Conservation (phyloP, 129 eudicot genomes). For the Centella asiatica region DNA sequence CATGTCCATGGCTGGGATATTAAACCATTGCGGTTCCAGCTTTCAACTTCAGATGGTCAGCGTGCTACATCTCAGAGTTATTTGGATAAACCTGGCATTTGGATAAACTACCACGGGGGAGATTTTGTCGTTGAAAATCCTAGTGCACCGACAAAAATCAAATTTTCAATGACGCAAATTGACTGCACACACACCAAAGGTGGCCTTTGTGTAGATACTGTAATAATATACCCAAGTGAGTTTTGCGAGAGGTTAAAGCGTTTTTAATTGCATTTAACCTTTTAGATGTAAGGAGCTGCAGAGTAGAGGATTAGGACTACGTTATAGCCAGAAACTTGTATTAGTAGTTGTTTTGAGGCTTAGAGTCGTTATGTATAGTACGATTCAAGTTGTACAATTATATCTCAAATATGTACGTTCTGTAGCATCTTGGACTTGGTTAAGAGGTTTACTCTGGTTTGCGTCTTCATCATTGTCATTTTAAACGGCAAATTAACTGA, state of each 20-base stretch:
- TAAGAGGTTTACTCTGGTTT: background rate
- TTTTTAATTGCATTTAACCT: constrained; percentile 27
- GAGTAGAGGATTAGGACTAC: background rate
- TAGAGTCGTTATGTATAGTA: background rate
- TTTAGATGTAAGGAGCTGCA: constrained; percentile 2
- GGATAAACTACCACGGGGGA: constrained; percentile 67
- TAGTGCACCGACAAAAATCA: constrained; percentile 35
- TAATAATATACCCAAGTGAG: constrained; percentile 52
- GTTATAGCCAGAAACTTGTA: background rate
- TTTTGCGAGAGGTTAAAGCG: constrained; percentile 49
- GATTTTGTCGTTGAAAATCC: constrained; percentile 61
- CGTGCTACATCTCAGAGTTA: constrained; percentile 53
- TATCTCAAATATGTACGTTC: background rate
- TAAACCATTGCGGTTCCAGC: constrained; percentile 77
- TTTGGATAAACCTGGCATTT: constrained; percentile 56
- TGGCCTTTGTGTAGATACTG: constrained; percentile 91
- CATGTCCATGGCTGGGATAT: constrained; percentile 86
- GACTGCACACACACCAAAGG: constrained; percentile 99
- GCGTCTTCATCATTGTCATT: too few species aligned
- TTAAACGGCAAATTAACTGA: too few species aligned
- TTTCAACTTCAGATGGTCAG: constrained; percentile 72
- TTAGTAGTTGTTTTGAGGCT: constrained; percentile 8
- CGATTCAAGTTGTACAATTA: background rate
- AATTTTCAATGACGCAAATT: constrained; percentile 84
- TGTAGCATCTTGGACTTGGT: background rate